Base-by-base conservation (phyloP, 306 rosid species). In the Trichosanthes truncata region DNA sequence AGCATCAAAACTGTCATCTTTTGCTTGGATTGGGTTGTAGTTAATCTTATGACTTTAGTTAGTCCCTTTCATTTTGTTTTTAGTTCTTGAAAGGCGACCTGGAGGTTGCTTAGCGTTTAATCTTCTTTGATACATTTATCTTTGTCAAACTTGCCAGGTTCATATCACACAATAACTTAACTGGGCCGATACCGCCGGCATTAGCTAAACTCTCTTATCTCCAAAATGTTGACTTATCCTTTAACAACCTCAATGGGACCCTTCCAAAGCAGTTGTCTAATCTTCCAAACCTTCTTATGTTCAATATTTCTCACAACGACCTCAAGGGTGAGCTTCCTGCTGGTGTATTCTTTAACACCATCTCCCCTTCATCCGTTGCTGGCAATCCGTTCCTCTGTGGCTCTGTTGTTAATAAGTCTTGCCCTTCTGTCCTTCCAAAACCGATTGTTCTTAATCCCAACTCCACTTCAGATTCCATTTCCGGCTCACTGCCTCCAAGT, bases 381-480 rank as follows among this genome's bases (percentile, higher is more conserved):
- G 90, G 93, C 38, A 94, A 94, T 89, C 97, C 98, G 67, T 88
- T 85, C 43, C 94, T 94, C 35, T 94, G 98, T 67, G 98, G 98
- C 56, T 83, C 98, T 73, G 90, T 87, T 17, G 98, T 85, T 81
- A 88, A 92, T 74, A 94, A 79, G 77, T 87, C 97, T 56, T 94
- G 98, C 84, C 96, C 97, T 60, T 55, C 85, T 48, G 91, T 89
- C 60, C 92, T 94, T 81, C 97, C 98, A 20, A 94, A 94, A 83
- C 98, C 98, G 65, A 94, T 94, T 77, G 98, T 94, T 75, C 86
- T 94, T 74, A 89, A 94, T 83, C 98, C 98, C 74, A 92, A 94
- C 88, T 83, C 94, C 77, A 65, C 97, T 20, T 82, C 90, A 36
- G 97, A 94, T 52, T 38, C 86, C 63, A 78, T 77, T 21, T 11